Percentiles rank a stretch among this genome's conserved stretches.
These are phyloP conservation scores for Xylaria multiplex DNA, from an alignment of 2,329 filamentous ascomycete species.

Conservation along the genomic window DNA sequence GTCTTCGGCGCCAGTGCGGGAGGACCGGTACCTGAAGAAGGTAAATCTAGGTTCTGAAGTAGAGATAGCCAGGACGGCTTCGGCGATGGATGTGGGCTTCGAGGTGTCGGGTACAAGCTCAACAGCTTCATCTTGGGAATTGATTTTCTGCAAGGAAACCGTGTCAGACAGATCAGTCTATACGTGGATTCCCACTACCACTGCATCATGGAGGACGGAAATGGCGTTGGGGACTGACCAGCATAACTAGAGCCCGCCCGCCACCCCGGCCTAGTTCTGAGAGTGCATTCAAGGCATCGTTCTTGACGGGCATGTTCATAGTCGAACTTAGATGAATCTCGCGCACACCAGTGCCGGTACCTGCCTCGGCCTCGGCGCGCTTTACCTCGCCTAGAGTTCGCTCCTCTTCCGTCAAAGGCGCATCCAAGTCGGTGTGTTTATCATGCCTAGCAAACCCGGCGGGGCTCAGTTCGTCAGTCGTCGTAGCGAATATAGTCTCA, in stretches of 20 bases:
- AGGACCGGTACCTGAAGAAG: slow-evolving; percentile 76
- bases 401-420: slow-evolving; percentile 84
- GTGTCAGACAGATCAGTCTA: not conserved
- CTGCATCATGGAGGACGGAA: not conserved
- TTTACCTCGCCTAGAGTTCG: slow-evolving; percentile 75
- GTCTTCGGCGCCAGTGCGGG: slow-evolving; percentile 61
- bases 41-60: slow-evolving; percentile 77
- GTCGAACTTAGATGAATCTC: slow-evolving; percentile 69
- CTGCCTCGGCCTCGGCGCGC: slow-evolving; percentile 78
- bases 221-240: slow-evolving; percentile 62
- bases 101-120: slow-evolving; percentile 68
- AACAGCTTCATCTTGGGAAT: slow-evolving; percentile 74
- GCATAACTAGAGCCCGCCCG: slow-evolving; percentile 67
- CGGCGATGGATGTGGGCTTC: slow-evolving; percentile 63
- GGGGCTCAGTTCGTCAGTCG: slow-evolving; percentile 72
- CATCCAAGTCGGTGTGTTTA: slow-evolving; percentile 69
- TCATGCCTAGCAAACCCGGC: slow-evolving; percentile 79
- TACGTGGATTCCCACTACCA: not conserved
- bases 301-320: slow-evolving; percentile 67
- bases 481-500: slow-evolving; percentile 78
- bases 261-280: slow-evolving; percentile 64
- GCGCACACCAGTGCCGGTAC: slow-evolving; percentile 70
- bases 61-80: slow-evolving; percentile 70
- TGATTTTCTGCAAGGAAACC: slow-evolving; percentile 68
- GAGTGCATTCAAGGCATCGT: slow-evolving; percentile 73